These are phyloP conservation scores for Nicotiana obtusifolia DNA, from an alignment of 257 asterid species.

Conservation along the genomic window DNA sequence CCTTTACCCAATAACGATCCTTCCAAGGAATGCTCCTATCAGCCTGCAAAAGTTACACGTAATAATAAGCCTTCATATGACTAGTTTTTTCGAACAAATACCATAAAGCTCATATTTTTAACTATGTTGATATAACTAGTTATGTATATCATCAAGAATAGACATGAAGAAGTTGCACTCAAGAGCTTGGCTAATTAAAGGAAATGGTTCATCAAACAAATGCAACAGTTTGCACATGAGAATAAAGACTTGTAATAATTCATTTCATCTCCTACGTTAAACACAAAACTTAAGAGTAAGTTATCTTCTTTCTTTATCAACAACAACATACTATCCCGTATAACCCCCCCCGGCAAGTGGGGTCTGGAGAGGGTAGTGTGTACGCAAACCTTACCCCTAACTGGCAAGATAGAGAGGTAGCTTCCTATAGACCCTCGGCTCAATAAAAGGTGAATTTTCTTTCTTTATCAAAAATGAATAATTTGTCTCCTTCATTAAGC, in stretches of 20 bases:
- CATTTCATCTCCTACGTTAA: background rate
- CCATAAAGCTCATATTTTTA: background rate
- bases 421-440: too few species aligned
- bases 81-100: background rate
- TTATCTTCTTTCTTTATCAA: background rate
- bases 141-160: background rate
- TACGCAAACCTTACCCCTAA: too few species aligned
- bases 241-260: background rate
- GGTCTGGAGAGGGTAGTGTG: too few species aligned
- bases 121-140: background rate
- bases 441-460: too few species aligned
- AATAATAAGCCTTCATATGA: background rate
- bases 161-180: slow-evolving; percentile 2
- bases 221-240: background rate
- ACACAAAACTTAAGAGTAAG: background rate
- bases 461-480: background rate
- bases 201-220: background rate
- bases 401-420: too few species aligned
- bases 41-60: slow-evolving; percentile 45
- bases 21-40: slow-evolving; percentile 49
- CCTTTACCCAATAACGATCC: slow-evolving; percentile 92
- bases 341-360: too few species aligned
- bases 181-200: background rate
- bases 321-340: too few species aligned
- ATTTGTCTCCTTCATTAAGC: background rate